Percentiles rank a stretch among this genome's conserved stretches.
phyloP scores from a whole-genome alignment of 768 basidiomycete species.

The Hypsizygus marmoreus region DNA sequence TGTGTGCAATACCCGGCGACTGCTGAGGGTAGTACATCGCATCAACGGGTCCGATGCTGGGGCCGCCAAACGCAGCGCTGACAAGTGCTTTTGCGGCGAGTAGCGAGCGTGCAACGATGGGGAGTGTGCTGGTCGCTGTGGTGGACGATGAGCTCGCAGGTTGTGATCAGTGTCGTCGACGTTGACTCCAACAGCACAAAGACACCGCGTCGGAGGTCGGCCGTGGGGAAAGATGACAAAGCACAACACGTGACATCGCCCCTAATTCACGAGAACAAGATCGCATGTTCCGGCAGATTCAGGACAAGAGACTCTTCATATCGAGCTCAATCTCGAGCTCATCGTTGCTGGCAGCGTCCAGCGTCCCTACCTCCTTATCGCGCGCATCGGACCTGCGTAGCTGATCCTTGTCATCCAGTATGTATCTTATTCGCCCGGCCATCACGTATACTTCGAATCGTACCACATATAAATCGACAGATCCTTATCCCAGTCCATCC shows the following conservation, averaged over 20 bases:
- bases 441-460: conserved; percentile 13
- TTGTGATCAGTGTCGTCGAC: conserved; percentile 16
- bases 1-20: conserved; percentile 79
- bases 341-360: conserved; percentile 1
- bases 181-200: conserved; percentile 22
- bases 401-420: conserved; percentile 17
- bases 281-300: too few relatives aligned
- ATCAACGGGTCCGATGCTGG: conserved; percentile 34
- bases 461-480: conserved; percentile 8
- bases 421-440: too few relatives aligned
- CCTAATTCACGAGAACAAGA: not conserved
- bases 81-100: not conserved
- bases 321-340: conserved; percentile 4
- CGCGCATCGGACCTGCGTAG: too few relatives aligned
- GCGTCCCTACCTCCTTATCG: too few relatives aligned
- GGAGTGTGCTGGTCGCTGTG: conserved; percentile 14
- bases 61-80: conserved; percentile 7
- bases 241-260: conserved; percentile 10
- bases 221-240: conserved; percentile 23
- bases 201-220: conserved; percentile 15
- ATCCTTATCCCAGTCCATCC: conserved; percentile 11
- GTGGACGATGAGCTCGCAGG: conserved; percentile 15
- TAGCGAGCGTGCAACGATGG: conserved; percentile 2
- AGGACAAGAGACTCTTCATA: too few relatives aligned
- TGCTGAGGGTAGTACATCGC: conserved; percentile 86